These are phyloP conservation scores for Auricularia heimuer DNA, from an alignment of 768 basidiomycete species.

Conservation along the genomic window DNA sequence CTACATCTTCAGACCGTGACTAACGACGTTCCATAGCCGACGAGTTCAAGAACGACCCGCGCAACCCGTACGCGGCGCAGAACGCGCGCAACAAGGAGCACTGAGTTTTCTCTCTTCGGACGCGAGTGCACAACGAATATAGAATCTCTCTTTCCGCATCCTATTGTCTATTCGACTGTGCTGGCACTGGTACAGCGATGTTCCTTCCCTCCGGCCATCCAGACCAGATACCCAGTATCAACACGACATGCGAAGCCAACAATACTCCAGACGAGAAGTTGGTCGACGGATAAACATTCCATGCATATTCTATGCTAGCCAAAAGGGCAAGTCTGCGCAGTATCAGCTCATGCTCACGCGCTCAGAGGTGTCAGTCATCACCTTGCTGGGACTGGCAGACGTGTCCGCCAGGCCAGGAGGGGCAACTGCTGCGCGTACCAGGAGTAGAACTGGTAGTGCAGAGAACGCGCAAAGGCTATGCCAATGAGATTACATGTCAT, in stretches of 20 bases:
- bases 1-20: background rate
- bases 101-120: background rate
- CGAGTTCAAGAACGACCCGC: slow-evolving; percentile 61
- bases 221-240: slow-evolving; percentile 48
- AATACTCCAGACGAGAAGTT: slow-evolving; percentile 49
- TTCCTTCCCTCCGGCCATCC: slow-evolving; percentile 30
- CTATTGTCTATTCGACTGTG: background rate
- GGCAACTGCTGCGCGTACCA: slow-evolving; percentile 95
- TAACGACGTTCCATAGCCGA: slow-evolving; percentile 34
- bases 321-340: slow-evolving; percentile 48
- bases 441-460: slow-evolving; percentile 97
- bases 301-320: slow-evolving; percentile 65
- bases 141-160: background rate
- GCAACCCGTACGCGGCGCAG: slow-evolving; percentile 73
- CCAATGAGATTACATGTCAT: slow-evolving; percentile 92
- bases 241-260: slow-evolving; percentile 36
- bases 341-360: slow-evolving; percentile 6
- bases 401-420: slow-evolving; percentile 67
- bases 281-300: slow-evolving; percentile 85
- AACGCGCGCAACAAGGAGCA: slow-evolving; percentile 51
- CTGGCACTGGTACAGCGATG: background rate
- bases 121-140: background rate
- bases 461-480: slow-evolving; percentile 81
- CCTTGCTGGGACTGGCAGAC: slow-evolving; percentile 53
- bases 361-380: slow-evolving; percentile 24